Percentiles rank a stretch among this genome's conserved stretches.
Conservation (phyloP, 257 asterid genomes). For the Solanum ossicruentum region DNA sequence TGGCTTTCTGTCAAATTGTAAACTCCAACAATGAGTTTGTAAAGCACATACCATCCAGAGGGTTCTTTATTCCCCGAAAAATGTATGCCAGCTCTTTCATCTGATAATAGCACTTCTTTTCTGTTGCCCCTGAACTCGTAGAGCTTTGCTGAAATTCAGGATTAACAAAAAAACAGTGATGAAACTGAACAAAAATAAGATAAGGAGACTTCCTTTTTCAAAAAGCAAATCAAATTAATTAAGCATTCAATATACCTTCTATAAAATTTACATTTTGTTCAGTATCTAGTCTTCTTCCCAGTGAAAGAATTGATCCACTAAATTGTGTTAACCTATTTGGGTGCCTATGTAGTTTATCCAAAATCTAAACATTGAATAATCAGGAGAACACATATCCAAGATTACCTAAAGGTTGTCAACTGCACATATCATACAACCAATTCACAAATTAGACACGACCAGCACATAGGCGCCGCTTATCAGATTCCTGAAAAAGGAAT, state of each 20-base stretch:
- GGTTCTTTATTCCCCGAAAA: conserved; percentile 61
- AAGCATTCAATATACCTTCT: not conserved
- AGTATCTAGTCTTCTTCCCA: not conserved
- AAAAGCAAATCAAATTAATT: not conserved
- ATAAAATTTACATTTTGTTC: not conserved
- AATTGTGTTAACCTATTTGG: not conserved
- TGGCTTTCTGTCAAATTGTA: conserved; percentile 58
- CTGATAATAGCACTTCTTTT: conserved; percentile 41
- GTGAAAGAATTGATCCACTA: not conserved
- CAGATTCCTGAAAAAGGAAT: not conserved
- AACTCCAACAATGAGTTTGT: conserved; percentile 64
- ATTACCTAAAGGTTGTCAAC: not conserved
- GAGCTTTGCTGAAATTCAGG: conserved; percentile 53
- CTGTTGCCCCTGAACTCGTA: conserved; percentile 46
- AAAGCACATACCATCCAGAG: conserved; percentile 59
- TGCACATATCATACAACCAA: not conserved
- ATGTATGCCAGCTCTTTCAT: conserved; percentile 76
- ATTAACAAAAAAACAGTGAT: conserved; percentile 13
- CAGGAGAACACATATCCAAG: not conserved
- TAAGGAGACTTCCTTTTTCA: not conserved
- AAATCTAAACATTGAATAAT: not conserved
- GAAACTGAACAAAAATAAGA: not conserved
- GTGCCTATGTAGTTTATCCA: not conserved
- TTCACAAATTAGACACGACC: not conserved
- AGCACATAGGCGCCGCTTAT: not conserved